phyloP scores from a whole-genome alignment of 768 basidiomycete species.

The Galerina marginata region DNA sequence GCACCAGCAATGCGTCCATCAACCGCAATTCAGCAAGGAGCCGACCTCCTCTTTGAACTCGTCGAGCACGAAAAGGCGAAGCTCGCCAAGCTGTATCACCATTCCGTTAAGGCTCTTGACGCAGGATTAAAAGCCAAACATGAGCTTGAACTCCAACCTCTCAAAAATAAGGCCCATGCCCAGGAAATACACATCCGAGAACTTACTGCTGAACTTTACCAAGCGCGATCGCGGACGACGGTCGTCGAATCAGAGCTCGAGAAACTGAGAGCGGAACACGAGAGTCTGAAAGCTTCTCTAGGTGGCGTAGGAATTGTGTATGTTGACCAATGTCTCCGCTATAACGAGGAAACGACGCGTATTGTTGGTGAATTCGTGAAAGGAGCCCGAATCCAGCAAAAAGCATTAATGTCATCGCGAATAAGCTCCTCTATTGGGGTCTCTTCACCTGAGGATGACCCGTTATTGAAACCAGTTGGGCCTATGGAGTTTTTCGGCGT shows the following conservation, averaged over 20 bases:
- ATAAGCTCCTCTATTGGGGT: neutral
- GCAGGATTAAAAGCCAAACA: neutral
- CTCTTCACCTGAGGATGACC: neutral
- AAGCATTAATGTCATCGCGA: neutral
- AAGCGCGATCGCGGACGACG: neutral
- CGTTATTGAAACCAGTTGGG: neutral
- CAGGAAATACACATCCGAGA: conserved; percentile 4
- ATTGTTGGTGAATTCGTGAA: conserved; percentile 19
- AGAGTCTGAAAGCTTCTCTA: conserved; percentile 9
- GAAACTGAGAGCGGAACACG: conserved; percentile 8
- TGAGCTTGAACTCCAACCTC: neutral
- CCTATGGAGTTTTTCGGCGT: conserved; percentile 15
- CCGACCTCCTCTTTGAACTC: conserved; percentile 23
- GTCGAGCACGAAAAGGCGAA: conserved; percentile 23
- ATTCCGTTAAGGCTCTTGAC: conserved; percentile 13
- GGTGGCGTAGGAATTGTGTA: conserved; percentile 16
- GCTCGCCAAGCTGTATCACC: conserved; percentile 10
- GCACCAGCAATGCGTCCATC: conserved; percentile 7
- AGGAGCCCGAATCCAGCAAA: conserved; percentile 9
- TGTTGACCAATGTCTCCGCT: conserved; percentile 10
- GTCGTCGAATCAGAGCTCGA: neutral
- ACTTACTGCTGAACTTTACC: neutral
- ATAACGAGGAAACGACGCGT: conserved; percentile 10
- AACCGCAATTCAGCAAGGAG: conserved; percentile 22
- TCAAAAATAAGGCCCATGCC: neutral